These are phyloP conservation scores for Suhomyces coccinellae DNA, from an alignment of 1,139 yeast genomes.

Conservation along the genomic window DNA sequence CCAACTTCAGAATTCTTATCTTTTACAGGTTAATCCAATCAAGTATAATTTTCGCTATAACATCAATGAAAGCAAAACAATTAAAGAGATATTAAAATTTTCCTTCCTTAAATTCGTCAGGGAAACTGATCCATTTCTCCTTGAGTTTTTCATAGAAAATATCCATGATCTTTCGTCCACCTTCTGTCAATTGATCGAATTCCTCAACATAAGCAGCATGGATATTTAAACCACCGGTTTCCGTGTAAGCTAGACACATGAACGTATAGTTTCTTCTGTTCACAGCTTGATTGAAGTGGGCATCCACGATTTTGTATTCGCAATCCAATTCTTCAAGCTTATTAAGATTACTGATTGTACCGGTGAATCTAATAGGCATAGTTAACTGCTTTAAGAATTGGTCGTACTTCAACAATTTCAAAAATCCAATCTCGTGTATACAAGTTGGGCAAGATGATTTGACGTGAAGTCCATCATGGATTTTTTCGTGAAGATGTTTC, in stretches of 20 bases:
- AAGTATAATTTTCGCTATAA: not conserved
- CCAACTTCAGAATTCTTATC: too few relatives aligned
- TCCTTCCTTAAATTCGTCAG: not conserved
- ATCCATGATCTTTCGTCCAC: not conserved
- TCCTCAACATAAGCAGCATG: constrained; percentile 1
- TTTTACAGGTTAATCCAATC: too few relatives aligned
- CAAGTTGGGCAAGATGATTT: not conserved
- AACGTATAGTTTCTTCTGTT: not conserved
- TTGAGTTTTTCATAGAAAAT: not conserved
- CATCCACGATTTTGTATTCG: constrained; percentile 1
- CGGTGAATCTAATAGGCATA: constrained; percentile 16
- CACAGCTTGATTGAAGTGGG: not conserved
- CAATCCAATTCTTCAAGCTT: constrained; percentile 5
- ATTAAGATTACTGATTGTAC: constrained; percentile 26
- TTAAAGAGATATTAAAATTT: not conserved
- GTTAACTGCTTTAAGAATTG: not conserved
- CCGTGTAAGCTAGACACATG: constrained; percentile 1
- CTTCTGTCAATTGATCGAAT: not conserved
- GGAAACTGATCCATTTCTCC: not conserved
- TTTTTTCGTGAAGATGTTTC: not conserved
- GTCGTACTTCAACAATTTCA: not conserved
- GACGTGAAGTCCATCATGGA: not conserved
- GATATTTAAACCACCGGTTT: constrained; percentile 5
- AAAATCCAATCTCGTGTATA: not conserved
- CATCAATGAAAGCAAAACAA: not conserved